phyloP scores from a whole-genome alignment of 768 basidiomycete species.

The Neoboletus magnificus region DNA sequence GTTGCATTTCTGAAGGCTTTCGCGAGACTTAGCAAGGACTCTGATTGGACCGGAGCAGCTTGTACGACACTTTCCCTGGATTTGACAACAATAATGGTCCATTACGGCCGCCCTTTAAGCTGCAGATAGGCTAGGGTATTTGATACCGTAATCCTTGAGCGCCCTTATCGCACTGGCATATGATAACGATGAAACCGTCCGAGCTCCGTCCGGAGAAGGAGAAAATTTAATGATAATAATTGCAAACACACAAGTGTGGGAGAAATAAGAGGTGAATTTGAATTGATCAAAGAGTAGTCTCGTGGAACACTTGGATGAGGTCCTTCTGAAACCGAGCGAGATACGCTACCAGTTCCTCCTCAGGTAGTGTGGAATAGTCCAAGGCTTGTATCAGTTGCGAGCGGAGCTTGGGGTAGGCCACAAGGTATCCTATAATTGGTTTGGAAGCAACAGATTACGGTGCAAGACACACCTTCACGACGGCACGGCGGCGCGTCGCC shows the following conservation, averaged over 20 bases:
- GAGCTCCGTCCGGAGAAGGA: neutral
- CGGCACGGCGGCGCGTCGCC: slow-evolving; percentile 59
- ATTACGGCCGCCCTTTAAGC: too few relatives aligned
- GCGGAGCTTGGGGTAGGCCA: slow-evolving; percentile 50
- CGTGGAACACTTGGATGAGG: slow-evolving; percentile 49
- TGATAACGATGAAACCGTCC: slow-evolving; percentile 15
- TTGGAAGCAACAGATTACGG: neutral
- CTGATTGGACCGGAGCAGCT: too few relatives aligned
- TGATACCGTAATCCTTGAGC: slow-evolving; percentile 11
- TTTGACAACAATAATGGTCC: too few relatives aligned
- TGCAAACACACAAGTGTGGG: slow-evolving; percentile 2
- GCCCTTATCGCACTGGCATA: slow-evolving; percentile 1
- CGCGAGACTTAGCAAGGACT: too few relatives aligned
- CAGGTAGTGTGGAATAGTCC: slow-evolving; percentile 70
- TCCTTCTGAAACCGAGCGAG: slow-evolving; percentile 69
- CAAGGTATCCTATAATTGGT: neutral
- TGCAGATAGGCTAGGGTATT: too few relatives aligned
- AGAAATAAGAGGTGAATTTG: neutral
- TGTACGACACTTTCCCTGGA: too few relatives aligned
- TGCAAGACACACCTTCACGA: slow-evolving; percentile 56
- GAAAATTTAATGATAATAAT: neutral
- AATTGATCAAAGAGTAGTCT: slow-evolving; percentile 17
- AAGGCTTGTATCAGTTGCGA: slow-evolving; percentile 73
- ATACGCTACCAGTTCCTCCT: slow-evolving; percentile 63
- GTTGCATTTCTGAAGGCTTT: too few relatives aligned